phyloP scores from a whole-genome alignment of 1,139 yeast genomes.

The Candida gigantensis region DNA sequence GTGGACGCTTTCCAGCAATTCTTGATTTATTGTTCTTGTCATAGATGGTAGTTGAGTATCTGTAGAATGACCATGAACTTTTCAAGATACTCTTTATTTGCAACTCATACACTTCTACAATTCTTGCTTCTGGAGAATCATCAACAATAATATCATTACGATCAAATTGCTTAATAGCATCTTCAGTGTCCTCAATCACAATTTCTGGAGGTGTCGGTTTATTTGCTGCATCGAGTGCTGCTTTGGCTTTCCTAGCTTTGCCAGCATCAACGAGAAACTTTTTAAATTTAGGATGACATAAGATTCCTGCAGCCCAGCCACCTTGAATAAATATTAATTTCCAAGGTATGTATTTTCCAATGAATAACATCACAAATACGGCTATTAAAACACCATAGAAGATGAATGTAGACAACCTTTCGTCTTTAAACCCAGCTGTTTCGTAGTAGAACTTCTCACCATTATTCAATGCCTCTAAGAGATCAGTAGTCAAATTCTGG shows the following conservation, averaged over 20 bases:
- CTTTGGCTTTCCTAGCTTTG: slow-evolving; percentile 12
- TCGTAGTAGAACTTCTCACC: slow-evolving; percentile 60
- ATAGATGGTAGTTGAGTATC: slow-evolving; percentile 46
- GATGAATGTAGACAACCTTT: slow-evolving; percentile 61
- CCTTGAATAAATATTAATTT: slow-evolving; percentile 51
- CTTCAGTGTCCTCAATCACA: slow-evolving; percentile 6
- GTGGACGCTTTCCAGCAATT: slow-evolving; percentile 59
- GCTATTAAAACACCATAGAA: slow-evolving; percentile 40
- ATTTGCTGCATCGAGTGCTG: slow-evolving; percentile 4
- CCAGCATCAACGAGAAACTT: slow-evolving; percentile 27
- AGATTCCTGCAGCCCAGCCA: slow-evolving; percentile 54
- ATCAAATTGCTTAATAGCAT: slow-evolving; percentile 27
- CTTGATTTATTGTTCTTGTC: slow-evolving; percentile 53
- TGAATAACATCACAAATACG: slow-evolving; percentile 39
- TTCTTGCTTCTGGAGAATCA: slow-evolving; percentile 59
- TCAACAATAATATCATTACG: slow-evolving; percentile 61
- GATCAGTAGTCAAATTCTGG: slow-evolving; percentile 61
- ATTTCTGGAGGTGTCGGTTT: slow-evolving; percentile 9
- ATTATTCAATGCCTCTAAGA: slow-evolving; percentile 52
- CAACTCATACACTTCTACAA: slow-evolving; percentile 76
- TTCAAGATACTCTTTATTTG: slow-evolving; percentile 66
- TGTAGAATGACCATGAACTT: slow-evolving; percentile 52
- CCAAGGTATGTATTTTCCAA: slow-evolving; percentile 74
- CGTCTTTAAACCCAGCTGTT: slow-evolving; percentile 74
- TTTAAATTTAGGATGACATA: slow-evolving; percentile 60